Percentiles rank a stretch among this genome's conserved stretches.
Conservation (phyloP, 805 yeast species). For the Candida tammaniensis region DNA sequence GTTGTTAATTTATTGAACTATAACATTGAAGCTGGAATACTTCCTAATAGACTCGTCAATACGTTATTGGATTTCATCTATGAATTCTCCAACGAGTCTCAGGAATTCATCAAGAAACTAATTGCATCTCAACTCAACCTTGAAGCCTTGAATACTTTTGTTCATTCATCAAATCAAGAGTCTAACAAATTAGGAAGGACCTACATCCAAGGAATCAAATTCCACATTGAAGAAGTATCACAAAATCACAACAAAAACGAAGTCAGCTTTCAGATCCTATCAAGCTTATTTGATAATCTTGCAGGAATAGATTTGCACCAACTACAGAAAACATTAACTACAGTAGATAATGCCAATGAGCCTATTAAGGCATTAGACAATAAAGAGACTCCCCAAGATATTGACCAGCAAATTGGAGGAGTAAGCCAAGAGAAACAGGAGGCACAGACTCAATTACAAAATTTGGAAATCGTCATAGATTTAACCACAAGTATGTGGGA, state of each 20-base stretch:
- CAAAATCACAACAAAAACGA: conserved; percentile 18
- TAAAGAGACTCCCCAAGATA: conserved; percentile 15
- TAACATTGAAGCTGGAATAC: conserved; percentile 26
- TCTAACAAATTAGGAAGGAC: conserved; percentile 26
- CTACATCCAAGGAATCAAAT: conserved; percentile 41
- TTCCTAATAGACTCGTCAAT: conserved; percentile 45
- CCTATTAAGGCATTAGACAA: conserved; percentile 19
- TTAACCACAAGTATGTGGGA: conserved; percentile 75
- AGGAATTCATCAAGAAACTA: conserved; percentile 45
- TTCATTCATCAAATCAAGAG: not conserved
- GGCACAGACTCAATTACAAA: conserved; percentile 54
- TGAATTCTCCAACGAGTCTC: conserved; percentile 59
- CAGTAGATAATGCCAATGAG: conserved; percentile 36
- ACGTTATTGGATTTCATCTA: conserved; percentile 55
- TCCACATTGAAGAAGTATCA: conserved; percentile 38
- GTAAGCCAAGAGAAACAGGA: conserved; percentile 38
- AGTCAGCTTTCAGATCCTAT: conserved; percentile 20
- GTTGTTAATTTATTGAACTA: conserved; percentile 34
- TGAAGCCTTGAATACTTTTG: conserved; percentile 4
- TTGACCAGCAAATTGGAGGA: conserved; percentile 22
- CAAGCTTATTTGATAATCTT: conserved; percentile 20
- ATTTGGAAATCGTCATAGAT: conserved; percentile 72
- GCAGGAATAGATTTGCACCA: conserved; percentile 27
- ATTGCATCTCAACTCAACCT: conserved; percentile 16
- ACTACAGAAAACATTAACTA: conserved; percentile 22